These are phyloP conservation scores for Beta lomatogona DNA, from an alignment of 179 eudicot species.

Conservation along the genomic window DNA sequence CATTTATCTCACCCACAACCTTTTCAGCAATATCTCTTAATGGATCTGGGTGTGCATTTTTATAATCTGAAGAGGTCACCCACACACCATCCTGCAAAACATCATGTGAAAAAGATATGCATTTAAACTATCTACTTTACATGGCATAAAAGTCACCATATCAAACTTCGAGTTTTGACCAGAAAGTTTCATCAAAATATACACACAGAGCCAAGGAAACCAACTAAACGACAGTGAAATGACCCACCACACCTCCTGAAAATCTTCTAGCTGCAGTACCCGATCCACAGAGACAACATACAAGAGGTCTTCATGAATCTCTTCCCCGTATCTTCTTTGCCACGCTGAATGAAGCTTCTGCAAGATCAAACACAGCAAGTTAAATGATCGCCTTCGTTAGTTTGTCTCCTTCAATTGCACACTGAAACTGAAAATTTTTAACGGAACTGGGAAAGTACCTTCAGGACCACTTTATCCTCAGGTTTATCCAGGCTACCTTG, in stretches of 20 bases:
- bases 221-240: slow-evolving; percentile 8
- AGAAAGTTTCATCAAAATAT: not conserved
- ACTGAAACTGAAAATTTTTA: not conserved
- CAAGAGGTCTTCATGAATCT: slow-evolving; percentile 61
- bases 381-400: not conserved
- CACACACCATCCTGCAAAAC: slow-evolving; percentile 76
- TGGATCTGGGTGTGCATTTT: slow-evolving; percentile 81
- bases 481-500: slow-evolving; percentile 83
- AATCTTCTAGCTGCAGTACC: slow-evolving; percentile 80
- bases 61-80: slow-evolving; percentile 76
- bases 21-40: slow-evolving; percentile 76
- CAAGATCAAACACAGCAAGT: slow-evolving; percentile 14
- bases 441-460: slow-evolving; percentile 39
- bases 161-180: not conserved
- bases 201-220: not conserved
- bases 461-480: slow-evolving; percentile 46
- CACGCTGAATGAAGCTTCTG: slow-evolving; percentile 72
- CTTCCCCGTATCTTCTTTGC: slow-evolving; percentile 78
- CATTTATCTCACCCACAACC: slow-evolving; percentile 69
- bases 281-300: slow-evolving; percentile 74
- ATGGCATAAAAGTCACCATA: not conserved
- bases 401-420: not conserved
- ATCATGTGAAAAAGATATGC: slow-evolving; percentile 3
- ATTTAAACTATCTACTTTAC: not conserved
- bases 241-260: slow-evolving; percentile 69